Evolutionary conservation across 164 flowering plant genomes (phyloP).

Genomic region (Aristolochia californica): DNA sequence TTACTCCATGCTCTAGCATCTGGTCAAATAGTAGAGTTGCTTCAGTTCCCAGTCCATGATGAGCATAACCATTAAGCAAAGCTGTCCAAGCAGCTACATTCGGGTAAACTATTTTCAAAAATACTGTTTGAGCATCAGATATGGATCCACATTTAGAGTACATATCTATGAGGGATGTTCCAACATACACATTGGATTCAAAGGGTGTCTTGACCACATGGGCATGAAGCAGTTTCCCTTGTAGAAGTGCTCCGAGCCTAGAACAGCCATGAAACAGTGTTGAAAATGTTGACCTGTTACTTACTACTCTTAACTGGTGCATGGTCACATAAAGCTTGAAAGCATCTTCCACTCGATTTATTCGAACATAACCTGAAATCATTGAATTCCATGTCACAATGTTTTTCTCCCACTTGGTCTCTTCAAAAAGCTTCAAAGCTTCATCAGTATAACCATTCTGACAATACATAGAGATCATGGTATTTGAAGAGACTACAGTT

Average conservation of each 20-base stretch:
- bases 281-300: conserved; percentile 57
- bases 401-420: conserved; percentile 29
- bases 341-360: conserved; percentile 41
- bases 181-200: conserved; percentile 47
- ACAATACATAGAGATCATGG: conserved; percentile 50
- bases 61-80: conserved; percentile 56
- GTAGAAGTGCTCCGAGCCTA: conserved; percentile 45
- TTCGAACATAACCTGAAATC: conserved; percentile 53
- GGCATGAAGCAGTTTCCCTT: conserved; percentile 46
- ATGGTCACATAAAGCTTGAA: conserved; percentile 36
- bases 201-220: conserved; percentile 51
- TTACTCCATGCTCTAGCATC: conserved; percentile 37
- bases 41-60: conserved; percentile 45
- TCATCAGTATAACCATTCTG: conserved; percentile 35
- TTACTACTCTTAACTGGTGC: conserved; percentile 30
- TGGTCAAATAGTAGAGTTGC: conserved; percentile 37
- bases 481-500: conserved; percentile 33
- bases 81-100: conserved; percentile 77
- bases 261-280: conserved; percentile 53
- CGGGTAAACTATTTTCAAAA: conserved; percentile 37
- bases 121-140: conserved; percentile 37
- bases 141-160: conserved; percentile 76
- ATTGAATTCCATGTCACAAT: conserved; percentile 74
- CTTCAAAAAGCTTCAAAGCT: conserved; percentile 48
- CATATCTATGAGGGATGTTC: conserved; percentile 70